Percentiles rank a stretch among this genome's conserved stretches.
Evolutionary conservation across 441 rosid species (phyloP).

Genomic region (Populus hybrid): DNA sequence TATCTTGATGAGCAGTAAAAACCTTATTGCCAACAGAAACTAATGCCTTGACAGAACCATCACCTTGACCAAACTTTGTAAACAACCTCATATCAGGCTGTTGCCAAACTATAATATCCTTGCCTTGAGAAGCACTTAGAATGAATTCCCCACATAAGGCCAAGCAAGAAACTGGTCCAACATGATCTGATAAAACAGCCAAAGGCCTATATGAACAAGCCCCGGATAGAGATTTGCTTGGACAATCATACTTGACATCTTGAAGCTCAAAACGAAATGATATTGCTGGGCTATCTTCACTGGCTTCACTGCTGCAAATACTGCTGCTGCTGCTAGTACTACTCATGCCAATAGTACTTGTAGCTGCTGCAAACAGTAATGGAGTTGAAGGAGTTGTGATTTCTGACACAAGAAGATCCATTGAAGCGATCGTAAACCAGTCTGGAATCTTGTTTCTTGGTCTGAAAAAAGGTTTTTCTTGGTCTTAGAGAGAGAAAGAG

Average conservation of each 20-base stretch:
- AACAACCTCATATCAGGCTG: constrained; percentile 83
- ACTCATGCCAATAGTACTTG: constrained; percentile 1
- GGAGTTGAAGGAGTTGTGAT: constrained; percentile 35
- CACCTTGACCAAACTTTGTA: constrained; percentile 85
- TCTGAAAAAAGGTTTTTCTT: constrained; percentile 9
- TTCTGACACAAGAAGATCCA: constrained; percentile 16
- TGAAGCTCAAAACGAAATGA: constrained; percentile 40
- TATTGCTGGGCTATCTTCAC: constrained; percentile 41
- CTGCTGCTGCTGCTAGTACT: constrained; percentile 25
- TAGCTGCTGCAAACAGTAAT: constrained; percentile 32
- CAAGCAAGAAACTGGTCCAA: constrained; percentile 74
- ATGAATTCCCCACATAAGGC: constrained; percentile 86
- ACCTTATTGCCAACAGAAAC: constrained; percentile 67
- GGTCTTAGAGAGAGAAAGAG: constrained; percentile 11
- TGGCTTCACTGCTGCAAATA: constrained; percentile 38
- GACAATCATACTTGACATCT: constrained; percentile 19
- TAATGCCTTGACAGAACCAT: constrained; percentile 79
- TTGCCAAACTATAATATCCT: constrained; percentile 92
- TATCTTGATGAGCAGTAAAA: constrained; percentile 90
- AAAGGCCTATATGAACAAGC: constrained; percentile 43
- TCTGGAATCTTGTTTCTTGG: constrained; percentile 1
- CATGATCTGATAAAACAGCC: constrained; percentile 69
- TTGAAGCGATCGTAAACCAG: constrained; percentile 20
- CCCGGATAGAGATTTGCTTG: constrained; percentile 32
- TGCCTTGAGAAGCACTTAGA: constrained; percentile 82